phyloP scores from a whole-genome alignment of 495 filamentous ascomycete genomes.

The Penicillium lagena region DNA sequence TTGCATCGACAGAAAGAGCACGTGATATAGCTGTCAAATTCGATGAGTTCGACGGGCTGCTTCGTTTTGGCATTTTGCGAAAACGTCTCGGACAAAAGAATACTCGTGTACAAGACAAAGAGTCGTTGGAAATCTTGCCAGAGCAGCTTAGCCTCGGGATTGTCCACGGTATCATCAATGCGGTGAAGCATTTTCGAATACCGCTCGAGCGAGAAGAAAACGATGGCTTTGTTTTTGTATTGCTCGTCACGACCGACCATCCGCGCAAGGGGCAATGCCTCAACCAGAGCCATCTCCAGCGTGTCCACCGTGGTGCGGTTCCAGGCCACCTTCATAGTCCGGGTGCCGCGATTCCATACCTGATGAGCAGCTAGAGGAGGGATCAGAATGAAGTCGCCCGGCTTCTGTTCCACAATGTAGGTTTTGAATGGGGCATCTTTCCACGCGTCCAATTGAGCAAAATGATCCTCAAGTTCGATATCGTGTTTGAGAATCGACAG shows the following conservation, averaged over 20 bases:
- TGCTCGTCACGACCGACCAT: slow-evolving; percentile 97
- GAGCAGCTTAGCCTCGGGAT: slow-evolving; percentile 58
- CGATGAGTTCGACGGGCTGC: slow-evolving; percentile 52
- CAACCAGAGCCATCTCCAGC: slow-evolving; percentile 72
- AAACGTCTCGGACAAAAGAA: slow-evolving; percentile 83
- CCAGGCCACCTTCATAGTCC: slow-evolving; percentile 97
- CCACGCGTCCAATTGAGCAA: slow-evolving; percentile 91
- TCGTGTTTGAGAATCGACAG: slow-evolving; percentile 86
- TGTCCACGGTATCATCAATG: slow-evolving; percentile 20
- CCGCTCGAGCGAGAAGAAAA: slow-evolving; percentile 74
- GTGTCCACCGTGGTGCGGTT: slow-evolving; percentile 95
- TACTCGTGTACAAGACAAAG: slow-evolving; percentile 66
- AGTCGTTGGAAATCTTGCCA: slow-evolving; percentile 72
- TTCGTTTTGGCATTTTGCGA: slow-evolving; percentile 53
- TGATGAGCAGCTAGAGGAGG: slow-evolving; percentile 97
- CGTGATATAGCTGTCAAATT: slow-evolving; percentile 82
- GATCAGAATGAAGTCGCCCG: slow-evolving; percentile 92
- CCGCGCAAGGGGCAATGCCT: slow-evolving; percentile 79
- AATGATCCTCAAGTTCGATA: slow-evolving; percentile 92
- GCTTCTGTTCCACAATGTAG: slow-evolving; percentile 84
- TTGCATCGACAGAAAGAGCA: slow-evolving; percentile 95
- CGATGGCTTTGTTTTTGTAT: slow-evolving; percentile 96
- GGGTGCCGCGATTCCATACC: slow-evolving; percentile 94
- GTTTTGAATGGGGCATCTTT: slow-evolving; percentile 86
- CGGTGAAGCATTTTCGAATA: slow-evolving; percentile 61